phyloP scores from a whole-genome alignment of 1,284 basidiomycete species.

The Trichosporon sp. region DNA sequence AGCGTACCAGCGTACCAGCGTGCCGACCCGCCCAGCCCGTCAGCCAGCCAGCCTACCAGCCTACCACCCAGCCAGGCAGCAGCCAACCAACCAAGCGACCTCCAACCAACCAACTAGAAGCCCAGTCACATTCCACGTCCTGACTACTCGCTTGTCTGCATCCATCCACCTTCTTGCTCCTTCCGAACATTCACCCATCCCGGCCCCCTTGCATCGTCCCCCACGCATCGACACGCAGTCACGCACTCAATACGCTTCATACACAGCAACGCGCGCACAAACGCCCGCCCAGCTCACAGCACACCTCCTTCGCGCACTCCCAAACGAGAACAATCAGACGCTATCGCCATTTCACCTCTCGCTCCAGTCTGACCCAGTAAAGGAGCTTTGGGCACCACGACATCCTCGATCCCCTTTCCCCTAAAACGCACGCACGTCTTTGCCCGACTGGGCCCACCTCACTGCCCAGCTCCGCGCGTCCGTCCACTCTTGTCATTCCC shows the following conservation, averaged over 20 bases:
- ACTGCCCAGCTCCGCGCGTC: neutral
- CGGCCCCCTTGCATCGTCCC: neutral
- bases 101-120: neutral
- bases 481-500: neutral
- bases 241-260: neutral
- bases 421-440: neutral
- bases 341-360: neutral
- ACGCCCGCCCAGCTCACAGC: neutral
- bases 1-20: too few species aligned
- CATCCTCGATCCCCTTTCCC: neutral
- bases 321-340: neutral
- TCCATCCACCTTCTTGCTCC: slow-evolving; percentile 3
- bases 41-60: neutral
- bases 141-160: neutral
- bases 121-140: slow-evolving; percentile 2
- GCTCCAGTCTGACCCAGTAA: neutral
- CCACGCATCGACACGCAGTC: neutral
- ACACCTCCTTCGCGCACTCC: neutral
- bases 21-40: neutral
- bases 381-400: neutral
- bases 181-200: neutral
- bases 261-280: neutral
- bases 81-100: neutral
- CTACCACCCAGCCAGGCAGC: neutral
- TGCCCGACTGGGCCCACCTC: neutral